A percentile compares a stretch with the other conserved stretches of the same genome.
Conservation (phyloP, 805 yeast genomes). For the Maudiozyma serrabonitensis region DNA sequence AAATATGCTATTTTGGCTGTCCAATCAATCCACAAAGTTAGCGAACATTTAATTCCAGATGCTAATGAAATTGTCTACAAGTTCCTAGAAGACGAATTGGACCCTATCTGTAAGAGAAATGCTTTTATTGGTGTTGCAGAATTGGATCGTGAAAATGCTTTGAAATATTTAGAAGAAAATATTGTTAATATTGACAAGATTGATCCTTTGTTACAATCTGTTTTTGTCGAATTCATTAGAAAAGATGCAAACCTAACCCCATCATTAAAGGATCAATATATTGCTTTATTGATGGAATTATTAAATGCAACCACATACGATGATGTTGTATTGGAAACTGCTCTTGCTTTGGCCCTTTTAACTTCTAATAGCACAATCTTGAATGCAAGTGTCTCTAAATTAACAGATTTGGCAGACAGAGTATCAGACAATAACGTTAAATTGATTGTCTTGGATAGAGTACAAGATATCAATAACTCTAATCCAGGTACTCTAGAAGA, state of each 20-base stretch:
- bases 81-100: slow-evolving; percentile 74
- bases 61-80: slow-evolving; percentile 76
- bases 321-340: slow-evolving; percentile 81
- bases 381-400: slow-evolving; percentile 71
- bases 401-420: slow-evolving; percentile 78
- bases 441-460: slow-evolving; percentile 80
- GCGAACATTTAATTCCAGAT: slow-evolving; percentile 87
- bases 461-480: slow-evolving; percentile 60
- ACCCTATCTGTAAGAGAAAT: slow-evolving; percentile 89
- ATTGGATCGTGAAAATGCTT: slow-evolving; percentile 76
- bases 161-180: slow-evolving; percentile 69
- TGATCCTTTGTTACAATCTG: slow-evolving; percentile 80
- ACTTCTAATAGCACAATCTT: slow-evolving; percentile 58
- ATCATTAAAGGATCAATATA: slow-evolving; percentile 59
- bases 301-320: slow-evolving; percentile 53
- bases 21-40: slow-evolving; percentile 67
- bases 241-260: slow-evolving; percentile 61
- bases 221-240: slow-evolving; percentile 85
- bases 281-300: slow-evolving; percentile 61
- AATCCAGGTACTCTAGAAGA: slow-evolving; percentile 81
- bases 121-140: slow-evolving; percentile 83
- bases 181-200: slow-evolving; percentile 47
- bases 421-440: slow-evolving; percentile 95
- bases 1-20: slow-evolving; percentile 94
- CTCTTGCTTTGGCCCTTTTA: slow-evolving; percentile 60